phyloP scores from a whole-genome alignment of 345 rosid genomes.

The Aethionema arabicum region DNA sequence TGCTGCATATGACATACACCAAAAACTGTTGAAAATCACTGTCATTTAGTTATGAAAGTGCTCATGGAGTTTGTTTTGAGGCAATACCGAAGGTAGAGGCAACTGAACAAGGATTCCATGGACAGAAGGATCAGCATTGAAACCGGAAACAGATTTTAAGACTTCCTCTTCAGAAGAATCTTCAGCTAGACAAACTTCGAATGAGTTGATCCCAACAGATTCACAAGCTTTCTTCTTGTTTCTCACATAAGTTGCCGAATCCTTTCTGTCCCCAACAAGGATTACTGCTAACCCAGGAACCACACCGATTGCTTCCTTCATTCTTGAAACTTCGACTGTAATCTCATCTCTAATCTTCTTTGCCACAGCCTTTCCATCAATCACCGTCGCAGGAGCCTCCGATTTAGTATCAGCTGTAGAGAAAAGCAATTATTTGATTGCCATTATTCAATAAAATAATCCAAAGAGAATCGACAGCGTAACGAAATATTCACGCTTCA shows the following conservation, averaged over 20 bases:
- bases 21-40: neutral
- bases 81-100: conserved; percentile 74
- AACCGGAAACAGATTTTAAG: conserved; percentile 51
- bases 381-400: conserved; percentile 54
- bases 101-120: conserved; percentile 94
- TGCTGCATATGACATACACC: conserved; percentile 47
- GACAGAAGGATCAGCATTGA: conserved; percentile 65
- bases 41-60: neutral
- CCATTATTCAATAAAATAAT: neutral
- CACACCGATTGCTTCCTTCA: conserved; percentile 71
- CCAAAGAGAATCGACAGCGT: too few relatives aligned
- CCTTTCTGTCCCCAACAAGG: conserved; percentile 78
- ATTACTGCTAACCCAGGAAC: conserved; percentile 86
- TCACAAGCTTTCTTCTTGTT: conserved; percentile 91
- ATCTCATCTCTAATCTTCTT: conserved; percentile 72
- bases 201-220: conserved; percentile 71
- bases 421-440: neutral
- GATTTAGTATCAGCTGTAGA: conserved; percentile 38
- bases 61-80: conserved; percentile 6
- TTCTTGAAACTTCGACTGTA: conserved; percentile 55
- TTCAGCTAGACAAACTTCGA: conserved; percentile 58
- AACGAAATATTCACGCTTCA: neutral
- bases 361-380: conserved; percentile 76
- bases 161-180: conserved; percentile 67
- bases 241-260: conserved; percentile 79